Evolutionary conservation across 164 flowering plant genomes (phyloP).

Genomic region (Buxus sempervirens): DNA sequence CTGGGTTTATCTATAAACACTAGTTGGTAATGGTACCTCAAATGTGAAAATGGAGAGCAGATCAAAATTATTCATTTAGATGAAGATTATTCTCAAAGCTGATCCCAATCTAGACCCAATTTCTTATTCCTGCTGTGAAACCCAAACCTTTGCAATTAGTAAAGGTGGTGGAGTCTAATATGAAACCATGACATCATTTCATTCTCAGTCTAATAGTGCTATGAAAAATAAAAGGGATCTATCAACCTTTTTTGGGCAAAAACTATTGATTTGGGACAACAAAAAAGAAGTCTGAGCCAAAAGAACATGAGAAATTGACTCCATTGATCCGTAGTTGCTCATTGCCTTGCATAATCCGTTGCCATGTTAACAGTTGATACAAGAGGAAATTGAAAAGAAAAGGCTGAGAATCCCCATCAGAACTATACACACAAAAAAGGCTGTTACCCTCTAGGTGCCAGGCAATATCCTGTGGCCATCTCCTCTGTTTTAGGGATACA

Average conservation of each 20-base stretch:
- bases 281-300: slow-evolving; percentile 68
- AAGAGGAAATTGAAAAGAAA: slow-evolving; percentile 91
- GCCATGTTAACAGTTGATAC: slow-evolving; percentile 68
- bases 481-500: too few species aligned
- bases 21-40: slow-evolving; percentile 20
- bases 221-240: slow-evolving; percentile 30
- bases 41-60: slow-evolving; percentile 31
- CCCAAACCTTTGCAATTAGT: slow-evolving; percentile 39
- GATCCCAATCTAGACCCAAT: slow-evolving; percentile 45
- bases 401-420: slow-evolving; percentile 89
- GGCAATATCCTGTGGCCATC: slow-evolving; percentile 92
- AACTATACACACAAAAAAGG: slow-evolving; percentile 60
- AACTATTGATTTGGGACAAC: slow-evolving; percentile 31
- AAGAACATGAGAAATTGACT: slow-evolving; percentile 69
- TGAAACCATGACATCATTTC: slow-evolving; percentile 22
- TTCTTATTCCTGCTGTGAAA: slow-evolving; percentile 52
- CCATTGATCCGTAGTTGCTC: slow-evolving; percentile 44
- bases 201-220: slow-evolving; percentile 20
- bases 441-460: slow-evolving; percentile 88
- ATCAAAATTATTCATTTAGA: slow-evolving; percentile 18
- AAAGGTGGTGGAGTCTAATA: slow-evolving; percentile 23
- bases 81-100: slow-evolving; percentile 27
- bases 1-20: slow-evolving; percentile 26
- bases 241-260: slow-evolving; percentile 26
- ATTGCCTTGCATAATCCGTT: slow-evolving; percentile 42